Conservation (phyloP, 768 basidiomycete genomes). For the Baorangia bicolor region DNA sequence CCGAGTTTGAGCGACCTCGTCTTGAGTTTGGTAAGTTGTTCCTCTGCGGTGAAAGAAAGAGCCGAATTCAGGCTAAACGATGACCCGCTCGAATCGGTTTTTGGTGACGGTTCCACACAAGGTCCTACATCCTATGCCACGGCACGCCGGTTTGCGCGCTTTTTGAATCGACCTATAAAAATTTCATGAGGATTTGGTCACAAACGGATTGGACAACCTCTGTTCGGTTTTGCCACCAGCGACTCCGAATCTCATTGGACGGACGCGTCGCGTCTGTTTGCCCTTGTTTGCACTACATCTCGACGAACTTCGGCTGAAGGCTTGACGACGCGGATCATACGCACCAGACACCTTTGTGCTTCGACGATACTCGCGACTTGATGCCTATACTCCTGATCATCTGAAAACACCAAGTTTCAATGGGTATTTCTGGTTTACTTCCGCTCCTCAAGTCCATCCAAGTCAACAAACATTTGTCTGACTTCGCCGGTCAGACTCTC, state of each 20-base stretch:
- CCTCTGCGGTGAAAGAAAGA: not conserved
- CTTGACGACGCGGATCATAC: not conserved
- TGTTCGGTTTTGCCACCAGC: not conserved
- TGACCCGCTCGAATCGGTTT: not conserved
- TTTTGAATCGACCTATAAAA: not conserved
- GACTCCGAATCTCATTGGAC: slow-evolving; percentile 15
- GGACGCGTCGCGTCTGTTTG: slow-evolving; percentile 35
- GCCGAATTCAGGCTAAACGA: not conserved
- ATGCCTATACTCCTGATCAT: not conserved
- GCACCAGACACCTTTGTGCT: not conserved
- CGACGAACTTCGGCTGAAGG: not conserved
- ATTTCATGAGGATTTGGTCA: no score
- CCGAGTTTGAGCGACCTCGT: not conserved
- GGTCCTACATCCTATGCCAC: not conserved
- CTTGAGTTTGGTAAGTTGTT: not conserved
- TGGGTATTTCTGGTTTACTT: slow-evolving; percentile 92
- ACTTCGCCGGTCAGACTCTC: slow-evolving; percentile 80
- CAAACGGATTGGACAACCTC: no score
- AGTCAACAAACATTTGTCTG: slow-evolving; percentile 70
- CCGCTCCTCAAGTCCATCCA: slow-evolving; percentile 92
- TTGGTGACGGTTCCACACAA: not conserved
- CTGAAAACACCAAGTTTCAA: slow-evolving; percentile 30
- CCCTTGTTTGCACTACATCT: slow-evolving; percentile 21
- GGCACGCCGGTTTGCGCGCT: not conserved
- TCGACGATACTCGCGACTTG: slow-evolving; percentile 3